Evolutionary conservation across 441 rosid genomes (phyloP).

Genomic region (Kokia cookei): DNA sequence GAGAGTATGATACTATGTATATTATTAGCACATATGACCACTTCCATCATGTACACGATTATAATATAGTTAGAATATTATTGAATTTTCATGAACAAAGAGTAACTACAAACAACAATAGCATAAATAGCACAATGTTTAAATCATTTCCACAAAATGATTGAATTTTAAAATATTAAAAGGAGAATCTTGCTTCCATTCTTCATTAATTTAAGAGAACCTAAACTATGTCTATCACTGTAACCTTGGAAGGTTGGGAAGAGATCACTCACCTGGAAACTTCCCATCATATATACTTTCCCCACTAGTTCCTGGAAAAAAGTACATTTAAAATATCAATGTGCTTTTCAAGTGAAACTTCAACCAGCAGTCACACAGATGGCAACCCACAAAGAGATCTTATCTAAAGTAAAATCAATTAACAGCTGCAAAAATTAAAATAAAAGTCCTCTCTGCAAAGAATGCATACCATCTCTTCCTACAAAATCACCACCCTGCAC

Average conservation of each 20-base stretch:
- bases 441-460: neutral
- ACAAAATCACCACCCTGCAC: slow-evolving; percentile 97
- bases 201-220: too few species aligned
- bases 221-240: too few species aligned
- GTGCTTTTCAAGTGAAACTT: neutral
- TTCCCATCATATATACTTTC: slow-evolving; percentile 80
- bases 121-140: neutral
- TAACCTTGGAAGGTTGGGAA: too few species aligned
- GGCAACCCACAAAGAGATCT: neutral
- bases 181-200: too few species aligned
- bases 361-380: neutral
- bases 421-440: neutral
- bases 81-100: neutral
- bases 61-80: too few species aligned
- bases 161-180: too few species aligned
- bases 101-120: neutral
- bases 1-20: neutral
- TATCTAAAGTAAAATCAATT: neutral
- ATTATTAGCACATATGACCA: neutral
- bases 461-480: slow-evolving; percentile 77
- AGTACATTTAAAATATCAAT: neutral
- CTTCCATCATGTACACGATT: neutral
- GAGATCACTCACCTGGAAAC: slow-evolving; percentile 72
- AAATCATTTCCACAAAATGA: too few species aligned
- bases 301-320: slow-evolving; percentile 70